Conservation (phyloP, 129 eudicot genomes). For the Chrysanthemum lavandulifolium region DNA sequence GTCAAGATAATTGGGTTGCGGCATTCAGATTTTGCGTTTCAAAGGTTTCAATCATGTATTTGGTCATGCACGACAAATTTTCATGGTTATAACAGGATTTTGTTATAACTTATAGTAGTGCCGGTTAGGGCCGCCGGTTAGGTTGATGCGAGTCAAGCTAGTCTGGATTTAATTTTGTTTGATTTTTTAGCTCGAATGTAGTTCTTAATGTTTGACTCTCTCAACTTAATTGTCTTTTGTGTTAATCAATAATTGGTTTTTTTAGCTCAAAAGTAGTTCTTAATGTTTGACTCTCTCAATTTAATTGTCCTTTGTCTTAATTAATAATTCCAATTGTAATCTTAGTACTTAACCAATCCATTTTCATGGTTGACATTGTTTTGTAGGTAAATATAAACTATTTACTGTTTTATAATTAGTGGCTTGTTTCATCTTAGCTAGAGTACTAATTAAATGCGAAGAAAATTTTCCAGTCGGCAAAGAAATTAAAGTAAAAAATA, state of each 20-base stretch:
- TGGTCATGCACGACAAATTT: background rate
- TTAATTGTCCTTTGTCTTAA: constrained; percentile 1
- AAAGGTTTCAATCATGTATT: background rate
- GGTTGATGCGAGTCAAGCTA: background rate
- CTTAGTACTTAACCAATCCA: background rate
- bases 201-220: background rate
- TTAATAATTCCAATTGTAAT: background rate
- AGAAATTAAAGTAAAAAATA: too few relatives aligned
- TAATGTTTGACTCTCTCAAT: constrained; percentile 1
- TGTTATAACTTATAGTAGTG: too few relatives aligned
- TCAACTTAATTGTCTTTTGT: background rate
- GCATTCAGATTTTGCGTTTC: background rate
- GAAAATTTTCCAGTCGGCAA: too few relatives aligned
- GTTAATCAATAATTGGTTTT: background rate
- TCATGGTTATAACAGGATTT: background rate
- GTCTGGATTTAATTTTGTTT: background rate
- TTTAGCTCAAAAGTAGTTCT: background rate
- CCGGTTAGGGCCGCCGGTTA: too few relatives aligned
- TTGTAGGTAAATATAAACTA: background rate
- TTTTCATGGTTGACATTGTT: constrained; percentile 16
- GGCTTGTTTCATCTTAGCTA: too few relatives aligned
- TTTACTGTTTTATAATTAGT: too few relatives aligned
- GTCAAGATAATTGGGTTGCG: background rate
- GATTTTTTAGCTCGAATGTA: background rate
- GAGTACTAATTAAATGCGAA: too few relatives aligned